Conservation (phyloP, 73 alveolate genomes). For the Paramecium biaurelia region DNA sequence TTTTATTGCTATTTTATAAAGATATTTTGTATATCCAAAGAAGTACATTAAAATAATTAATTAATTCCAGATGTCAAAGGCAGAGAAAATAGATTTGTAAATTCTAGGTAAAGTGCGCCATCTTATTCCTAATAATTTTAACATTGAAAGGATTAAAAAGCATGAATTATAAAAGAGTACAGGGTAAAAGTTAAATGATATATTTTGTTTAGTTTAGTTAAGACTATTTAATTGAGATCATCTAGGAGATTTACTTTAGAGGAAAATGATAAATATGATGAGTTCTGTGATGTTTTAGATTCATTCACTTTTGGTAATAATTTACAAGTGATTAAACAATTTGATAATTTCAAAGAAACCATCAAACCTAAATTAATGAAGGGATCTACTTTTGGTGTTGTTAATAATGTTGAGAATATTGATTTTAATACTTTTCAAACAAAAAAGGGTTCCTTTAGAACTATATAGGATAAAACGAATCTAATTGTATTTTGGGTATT, state of each 20-base stretch:
- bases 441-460: not conserved
- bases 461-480: not conserved
- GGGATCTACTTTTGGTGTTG: not conserved
- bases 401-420: not conserved
- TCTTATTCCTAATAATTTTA: not conserved
- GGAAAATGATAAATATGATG: not conserved
- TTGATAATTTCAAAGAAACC: not conserved
- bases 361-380: not conserved
- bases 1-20: not conserved
- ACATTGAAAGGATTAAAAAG: not conserved
- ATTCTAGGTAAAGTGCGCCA: not conserved
- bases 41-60: not conserved
- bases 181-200: not conserved
- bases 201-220: not conserved
- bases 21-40: not conserved
- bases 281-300: slow-evolving; percentile 15
- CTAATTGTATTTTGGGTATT: not conserved
- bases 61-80: not conserved
- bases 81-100: not conserved
- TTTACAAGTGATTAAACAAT: not conserved
- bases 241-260: not conserved
- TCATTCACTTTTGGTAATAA: not conserved
- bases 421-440: not conserved
- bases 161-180: not conserved
- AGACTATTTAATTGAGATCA: not conserved